Evolutionary conservation across 768 basidiomycete species (phyloP).

Genomic region (Lanmaoa rubissima): DNA sequence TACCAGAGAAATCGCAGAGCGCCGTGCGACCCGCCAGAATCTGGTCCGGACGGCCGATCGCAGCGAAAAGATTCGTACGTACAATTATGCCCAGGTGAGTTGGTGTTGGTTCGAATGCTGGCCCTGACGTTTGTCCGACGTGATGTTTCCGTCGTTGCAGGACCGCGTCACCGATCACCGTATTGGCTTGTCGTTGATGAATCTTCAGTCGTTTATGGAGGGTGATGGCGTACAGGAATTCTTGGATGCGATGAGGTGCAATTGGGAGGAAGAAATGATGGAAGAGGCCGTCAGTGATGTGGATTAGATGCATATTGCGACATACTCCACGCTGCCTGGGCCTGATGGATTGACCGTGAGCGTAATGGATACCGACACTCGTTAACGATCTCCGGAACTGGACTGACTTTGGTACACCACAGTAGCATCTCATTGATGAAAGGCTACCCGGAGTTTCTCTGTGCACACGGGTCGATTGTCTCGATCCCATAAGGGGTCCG

Average conservation of each 20-base stretch:
- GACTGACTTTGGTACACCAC: too few species aligned
- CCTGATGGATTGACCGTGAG: too few species aligned
- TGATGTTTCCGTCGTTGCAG: conserved; percentile 35
- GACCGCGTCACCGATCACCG: conserved; percentile 94
- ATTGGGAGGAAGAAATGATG: conserved; percentile 55
- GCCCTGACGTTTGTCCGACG: not conserved
- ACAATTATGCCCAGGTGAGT: conserved; percentile 83
- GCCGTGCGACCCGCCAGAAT: conserved; percentile 64
- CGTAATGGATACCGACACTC: too few species aligned
- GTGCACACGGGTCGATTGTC: too few species aligned
- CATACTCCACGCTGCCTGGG: too few species aligned
- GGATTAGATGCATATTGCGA: conserved; percentile 1
- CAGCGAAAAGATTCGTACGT: conserved; percentile 94
- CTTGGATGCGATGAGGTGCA: conserved; percentile 52
- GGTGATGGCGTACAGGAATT: conserved; percentile 61
- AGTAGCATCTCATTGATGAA: too few species aligned
- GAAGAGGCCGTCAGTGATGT: conserved; percentile 45
- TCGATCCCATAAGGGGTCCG: too few species aligned
- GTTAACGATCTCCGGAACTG: too few species aligned
- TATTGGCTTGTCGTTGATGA: conserved; percentile 72
- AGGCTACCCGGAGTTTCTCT: too few species aligned
- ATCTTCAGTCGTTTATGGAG: conserved; percentile 62
- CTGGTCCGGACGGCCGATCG: conserved; percentile 83
- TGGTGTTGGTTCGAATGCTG: not conserved
- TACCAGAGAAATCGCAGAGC: conserved; percentile 62